Conservation (phyloP, 2,329 filamentous ascomycete species). For the Dactylonectria macrodidyma region DNA sequence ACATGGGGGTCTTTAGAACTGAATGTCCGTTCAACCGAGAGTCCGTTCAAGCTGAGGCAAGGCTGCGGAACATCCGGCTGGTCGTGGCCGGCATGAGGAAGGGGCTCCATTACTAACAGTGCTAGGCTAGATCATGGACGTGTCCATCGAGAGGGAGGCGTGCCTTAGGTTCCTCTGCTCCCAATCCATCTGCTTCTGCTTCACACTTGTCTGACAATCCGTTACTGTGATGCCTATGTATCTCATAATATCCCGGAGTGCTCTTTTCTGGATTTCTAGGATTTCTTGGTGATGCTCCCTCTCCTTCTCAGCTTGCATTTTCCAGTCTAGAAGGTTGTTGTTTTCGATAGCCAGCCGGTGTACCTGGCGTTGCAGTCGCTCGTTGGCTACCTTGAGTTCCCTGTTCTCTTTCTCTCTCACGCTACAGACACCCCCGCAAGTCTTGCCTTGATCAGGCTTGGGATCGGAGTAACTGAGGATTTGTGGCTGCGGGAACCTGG, state of each 20-base stretch:
- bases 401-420: not conserved
- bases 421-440: not conserved
- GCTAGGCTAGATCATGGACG: not conserved
- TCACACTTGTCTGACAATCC: not conserved
- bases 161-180: not conserved
- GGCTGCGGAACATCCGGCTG: too few species aligned
- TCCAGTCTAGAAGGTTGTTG: not conserved
- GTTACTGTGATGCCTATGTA: not conserved
- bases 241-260: conserved; percentile 2
- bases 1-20: too few species aligned
- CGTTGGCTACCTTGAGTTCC: not conserved
- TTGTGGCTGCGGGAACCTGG: not conserved
- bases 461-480: not conserved
- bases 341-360: not conserved
- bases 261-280: not conserved
- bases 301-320: conserved; percentile 1
- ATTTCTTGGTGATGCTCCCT: conserved; percentile 1
- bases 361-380: not conserved
- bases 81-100: too few species aligned
- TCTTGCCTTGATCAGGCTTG: not conserved
- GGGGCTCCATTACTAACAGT: too few species aligned
- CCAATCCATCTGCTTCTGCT: not conserved
- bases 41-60: too few species aligned
- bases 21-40: too few species aligned
- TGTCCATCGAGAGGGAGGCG: not conserved